Percentiles rank a stretch among this genome's conserved stretches.
These are phyloP conservation scores for Cytospora schulzeri DNA, from an alignment of 2,329 filamentous ascomycete species.

Conservation along the genomic window DNA sequence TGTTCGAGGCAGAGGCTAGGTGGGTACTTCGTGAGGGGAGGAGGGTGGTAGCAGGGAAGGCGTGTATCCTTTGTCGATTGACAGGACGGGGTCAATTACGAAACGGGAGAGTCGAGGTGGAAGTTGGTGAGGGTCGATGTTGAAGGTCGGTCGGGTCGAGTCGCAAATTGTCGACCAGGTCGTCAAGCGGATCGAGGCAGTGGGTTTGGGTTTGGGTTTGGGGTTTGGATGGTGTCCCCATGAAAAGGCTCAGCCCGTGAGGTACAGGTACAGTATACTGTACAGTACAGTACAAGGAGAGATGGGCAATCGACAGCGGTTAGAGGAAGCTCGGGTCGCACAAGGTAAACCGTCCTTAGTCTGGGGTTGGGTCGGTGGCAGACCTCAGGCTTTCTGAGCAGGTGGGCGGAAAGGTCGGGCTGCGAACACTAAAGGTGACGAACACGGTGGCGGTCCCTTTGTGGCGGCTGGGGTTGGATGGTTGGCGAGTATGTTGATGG, in stretches of 20 bases:
- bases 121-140: background rate
- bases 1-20: conserved; percentile 35
- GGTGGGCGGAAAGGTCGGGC: conserved; percentile 4
- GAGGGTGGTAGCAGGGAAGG: conserved; percentile 4
- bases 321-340: background rate
- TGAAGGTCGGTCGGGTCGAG: conserved; percentile 6
- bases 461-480: background rate
- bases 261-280: conserved; percentile 6
- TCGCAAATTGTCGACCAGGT: conserved; percentile 2
- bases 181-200: conserved; percentile 17
- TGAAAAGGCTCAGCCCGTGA: conserved; percentile 25
- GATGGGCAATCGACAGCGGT: background rate
- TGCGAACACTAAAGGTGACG: background rate
- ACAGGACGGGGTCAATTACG: background rate
- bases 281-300: conserved; percentile 8
- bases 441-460: background rate
- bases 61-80: background rate
- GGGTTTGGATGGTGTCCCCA: conserved; percentile 22
- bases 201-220: conserved; percentile 21
- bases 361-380: conserved; percentile 1
- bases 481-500: background rate
- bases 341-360: background rate
- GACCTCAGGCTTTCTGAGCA: too few relatives aligned
- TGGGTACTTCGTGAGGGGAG: conserved; percentile 3
- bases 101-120: background rate